Base-by-base conservation (phyloP, 2,329 filamentous ascomycete genomes). In the Cladosporium sp. region DNA sequence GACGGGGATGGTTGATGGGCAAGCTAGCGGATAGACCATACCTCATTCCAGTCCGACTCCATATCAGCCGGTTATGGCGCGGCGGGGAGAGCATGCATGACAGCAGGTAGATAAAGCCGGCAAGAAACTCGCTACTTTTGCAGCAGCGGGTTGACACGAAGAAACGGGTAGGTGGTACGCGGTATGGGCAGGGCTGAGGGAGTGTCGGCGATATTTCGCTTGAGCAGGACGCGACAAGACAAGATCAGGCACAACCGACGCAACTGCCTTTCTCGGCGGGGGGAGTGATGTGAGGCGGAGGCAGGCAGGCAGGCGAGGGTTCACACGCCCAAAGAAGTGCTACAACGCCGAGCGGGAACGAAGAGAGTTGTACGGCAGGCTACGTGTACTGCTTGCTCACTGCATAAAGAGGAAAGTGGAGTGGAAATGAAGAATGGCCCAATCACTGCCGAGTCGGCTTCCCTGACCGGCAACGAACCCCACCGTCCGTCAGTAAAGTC, bases 1-100 rank as follows among this genome's bases (percentile, higher is more conserved):
- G 30, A 21, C 28, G 32, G 39, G 30, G 63, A 34, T 36, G 25
- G 30, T 7, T 39, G 30, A 46, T 21, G 39, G n/a, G 39, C 39
- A 46, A 46, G n/a, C 39, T 46, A 26, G 30, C 32, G 32, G 25
- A 53, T 23, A 30, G 32, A 43, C 32, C 70, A 67, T 75, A 81
- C 80, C 76, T 84, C 81, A 71, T 81, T 81, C 82, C 81, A 84
- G 70, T 84, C 82, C 66, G 81, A 79, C 74, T 84, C 82, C 82
- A 84, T 84, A 16, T 59, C 43, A 54, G 21, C 54, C 49, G 60
- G n/a, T 63, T 63, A 63, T 63, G 58, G 58, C 28, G 49, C 39
- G 34, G 34, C 49, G 60, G 56, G 32, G 49, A 63, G 23, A 51
- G 46, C 30, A 51, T 49, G 58, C 58, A 61, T 61, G n/a, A 46